phyloP scores from a whole-genome alignment of 441 rosid genomes.

The Sinapis alba region DNA sequence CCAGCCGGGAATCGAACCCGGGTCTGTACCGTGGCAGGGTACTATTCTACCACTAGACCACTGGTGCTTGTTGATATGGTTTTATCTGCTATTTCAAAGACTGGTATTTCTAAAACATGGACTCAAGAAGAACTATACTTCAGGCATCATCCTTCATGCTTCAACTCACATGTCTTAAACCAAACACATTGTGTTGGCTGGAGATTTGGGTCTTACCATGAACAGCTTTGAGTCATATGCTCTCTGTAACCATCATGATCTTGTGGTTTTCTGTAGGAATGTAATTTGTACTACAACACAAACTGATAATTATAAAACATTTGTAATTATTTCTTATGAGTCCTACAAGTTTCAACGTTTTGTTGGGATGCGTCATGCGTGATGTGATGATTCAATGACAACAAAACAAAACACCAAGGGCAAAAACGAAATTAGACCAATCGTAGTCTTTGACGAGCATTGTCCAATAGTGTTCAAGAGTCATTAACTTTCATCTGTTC shows the following conservation, averaged over 20 bases:
- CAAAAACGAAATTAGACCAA: conserved; percentile 22
- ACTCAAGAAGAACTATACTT: conserved; percentile 48
- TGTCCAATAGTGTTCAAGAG: conserved; percentile 1
- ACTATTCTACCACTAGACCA: conserved; percentile 89
- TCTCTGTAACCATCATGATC: conserved; percentile 74
- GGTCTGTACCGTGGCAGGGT: conserved; percentile 85
- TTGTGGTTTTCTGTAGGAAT: conserved; percentile 40
- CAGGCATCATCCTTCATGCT: conserved; percentile 63
- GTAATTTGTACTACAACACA: background rate
- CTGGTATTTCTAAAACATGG: conserved; percentile 25
- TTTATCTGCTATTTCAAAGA: background rate
- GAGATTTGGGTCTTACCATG: conserved; percentile 87
- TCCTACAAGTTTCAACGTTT: conserved; percentile 23
- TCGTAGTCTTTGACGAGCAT: background rate
- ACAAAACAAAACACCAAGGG: background rate
- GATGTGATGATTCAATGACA: conserved; percentile 1
- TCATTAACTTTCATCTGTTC: background rate
- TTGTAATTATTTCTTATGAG: background rate
- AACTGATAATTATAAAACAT: background rate
- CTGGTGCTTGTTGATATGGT: conserved; percentile 22
- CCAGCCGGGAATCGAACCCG: conserved; percentile 88
- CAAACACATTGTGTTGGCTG: conserved; percentile 55
- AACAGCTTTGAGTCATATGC: conserved; percentile 53
- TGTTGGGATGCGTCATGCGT: conserved; percentile 19
- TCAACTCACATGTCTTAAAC: conserved; percentile 58